phyloP scores from a whole-genome alignment of 257 asterid genomes.

The Thymus quinquecostatus region DNA sequence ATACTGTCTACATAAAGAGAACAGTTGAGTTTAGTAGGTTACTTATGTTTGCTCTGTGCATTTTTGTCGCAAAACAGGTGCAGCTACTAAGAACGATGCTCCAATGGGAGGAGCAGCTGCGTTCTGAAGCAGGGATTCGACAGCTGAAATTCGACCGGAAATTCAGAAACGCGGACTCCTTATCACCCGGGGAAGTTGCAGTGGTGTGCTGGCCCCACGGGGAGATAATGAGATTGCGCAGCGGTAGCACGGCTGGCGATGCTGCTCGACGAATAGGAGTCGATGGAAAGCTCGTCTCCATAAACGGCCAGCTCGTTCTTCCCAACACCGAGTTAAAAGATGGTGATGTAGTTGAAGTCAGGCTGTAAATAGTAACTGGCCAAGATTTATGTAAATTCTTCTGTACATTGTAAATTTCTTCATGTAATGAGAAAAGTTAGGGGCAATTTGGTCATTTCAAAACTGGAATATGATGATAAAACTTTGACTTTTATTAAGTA shows the following conservation, averaged over 20 bases:
- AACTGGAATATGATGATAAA: neutral
- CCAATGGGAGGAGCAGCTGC: conserved; percentile 95
- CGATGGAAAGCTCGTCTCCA: conserved; percentile 81
- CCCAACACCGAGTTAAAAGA: conserved; percentile 86
- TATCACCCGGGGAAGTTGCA: conserved; percentile 75
- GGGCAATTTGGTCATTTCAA: neutral
- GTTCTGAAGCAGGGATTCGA: conserved; percentile 70
- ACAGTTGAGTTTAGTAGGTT: neutral
- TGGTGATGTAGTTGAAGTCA: conserved; percentile 94
- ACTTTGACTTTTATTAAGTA: too few relatives aligned
- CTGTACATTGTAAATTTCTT: conserved; percentile 31
- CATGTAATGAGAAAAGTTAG: conserved; percentile 7
- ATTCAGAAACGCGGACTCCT: conserved; percentile 35
- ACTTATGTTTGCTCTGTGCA: neutral
- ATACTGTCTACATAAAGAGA: too few relatives aligned
- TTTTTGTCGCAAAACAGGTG: conserved; percentile 47
- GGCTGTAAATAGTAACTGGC: conserved; percentile 42
- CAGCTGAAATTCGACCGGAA: conserved; percentile 33
- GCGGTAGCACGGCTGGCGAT: conserved; percentile 98
- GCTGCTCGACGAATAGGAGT: conserved; percentile 84
- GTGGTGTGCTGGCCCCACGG: conserved; percentile 94
- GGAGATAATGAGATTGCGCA: conserved; percentile 79
- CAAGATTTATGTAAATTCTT: conserved; percentile 1
- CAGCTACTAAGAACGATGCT: conserved; percentile 90
- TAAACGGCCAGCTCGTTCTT: conserved; percentile 83